Percentiles rank a stretch among this genome's conserved stretches.
phyloP scores from a whole-genome alignment of 1,284 basidiomycete species.

The Pholiota adiposa region DNA sequence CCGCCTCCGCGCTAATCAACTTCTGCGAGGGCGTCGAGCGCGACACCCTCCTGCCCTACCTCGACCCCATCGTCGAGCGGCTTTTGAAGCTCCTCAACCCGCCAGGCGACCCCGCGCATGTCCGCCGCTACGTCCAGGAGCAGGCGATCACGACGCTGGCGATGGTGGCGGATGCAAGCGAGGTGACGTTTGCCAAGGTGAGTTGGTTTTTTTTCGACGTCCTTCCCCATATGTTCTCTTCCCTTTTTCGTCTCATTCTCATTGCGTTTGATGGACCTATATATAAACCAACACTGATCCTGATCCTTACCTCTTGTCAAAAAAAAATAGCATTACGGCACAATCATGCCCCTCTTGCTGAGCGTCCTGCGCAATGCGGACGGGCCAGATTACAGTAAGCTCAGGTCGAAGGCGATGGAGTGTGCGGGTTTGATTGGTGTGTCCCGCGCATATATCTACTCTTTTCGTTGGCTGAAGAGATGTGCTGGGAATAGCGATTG shows the following conservation, averaged over 20 bases:
- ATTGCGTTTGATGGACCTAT: too few species aligned
- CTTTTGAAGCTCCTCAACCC: conserved; percentile 69
- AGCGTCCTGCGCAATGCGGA: conserved; percentile 75
- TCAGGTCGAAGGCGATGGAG: conserved; percentile 84
- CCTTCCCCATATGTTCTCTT: too few species aligned
- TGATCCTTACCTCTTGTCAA: background rate
- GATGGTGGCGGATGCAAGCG: conserved; percentile 84
- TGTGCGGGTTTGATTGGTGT: conserved; percentile 81
- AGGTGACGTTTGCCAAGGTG: conserved; percentile 71
- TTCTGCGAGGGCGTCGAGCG: conserved; percentile 84
- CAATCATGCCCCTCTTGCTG: conserved; percentile 78
- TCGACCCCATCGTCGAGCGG: conserved; percentile 77
- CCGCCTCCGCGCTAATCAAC: conserved; percentile 86
- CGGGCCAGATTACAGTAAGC: conserved; percentile 63
- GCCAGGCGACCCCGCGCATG: conserved; percentile 39
- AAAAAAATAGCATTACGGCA: conserved; percentile 70
- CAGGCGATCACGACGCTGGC: conserved; percentile 83
- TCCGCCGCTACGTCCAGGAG: conserved; percentile 73
- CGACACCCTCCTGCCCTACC: conserved; percentile 72
- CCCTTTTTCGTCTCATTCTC: too few species aligned
- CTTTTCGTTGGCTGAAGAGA: too few species aligned
- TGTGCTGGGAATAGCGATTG: too few species aligned
- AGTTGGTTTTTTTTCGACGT: background rate
- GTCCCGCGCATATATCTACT: background rate
- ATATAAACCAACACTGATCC: background rate